Conservation (phyloP, 768 basidiomycete species). For the Xanthoconium stramineum region DNA sequence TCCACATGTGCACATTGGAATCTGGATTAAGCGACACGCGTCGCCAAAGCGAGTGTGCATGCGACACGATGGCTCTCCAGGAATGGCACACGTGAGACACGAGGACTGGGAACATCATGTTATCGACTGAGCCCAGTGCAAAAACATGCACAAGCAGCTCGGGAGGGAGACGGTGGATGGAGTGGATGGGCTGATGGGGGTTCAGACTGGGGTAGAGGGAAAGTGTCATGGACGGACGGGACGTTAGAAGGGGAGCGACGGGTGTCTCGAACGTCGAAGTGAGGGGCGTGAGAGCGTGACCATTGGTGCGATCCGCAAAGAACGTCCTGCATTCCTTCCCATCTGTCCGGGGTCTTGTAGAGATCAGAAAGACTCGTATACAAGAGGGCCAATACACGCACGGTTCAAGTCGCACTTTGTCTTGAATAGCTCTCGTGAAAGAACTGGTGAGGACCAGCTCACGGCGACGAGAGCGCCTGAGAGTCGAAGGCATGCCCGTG, state of each 20-base stretch:
- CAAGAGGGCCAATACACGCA: slow-evolving; percentile 19
- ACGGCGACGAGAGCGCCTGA: slow-evolving; percentile 46
- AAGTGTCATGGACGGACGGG: slow-evolving; percentile 28
- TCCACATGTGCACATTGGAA: slow-evolving; percentile 52
- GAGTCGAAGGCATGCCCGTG: slow-evolving; percentile 38
- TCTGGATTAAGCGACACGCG: slow-evolving; percentile 49
- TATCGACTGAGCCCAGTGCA: slow-evolving; percentile 53
- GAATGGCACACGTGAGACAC: slow-evolving; percentile 67
- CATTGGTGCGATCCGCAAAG: slow-evolving; percentile 22
- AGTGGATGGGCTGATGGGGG: slow-evolving; percentile 37
- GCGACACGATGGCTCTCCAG: slow-evolving; percentile 62
- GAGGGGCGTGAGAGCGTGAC: slow-evolving; percentile 9
- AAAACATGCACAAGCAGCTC: slow-evolving; percentile 69
- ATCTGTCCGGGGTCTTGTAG: slow-evolving; percentile 15
- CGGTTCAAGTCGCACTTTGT: slow-evolving; percentile 34
- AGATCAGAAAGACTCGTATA: slow-evolving; percentile 4
- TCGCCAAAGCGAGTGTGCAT: slow-evolving; percentile 64
- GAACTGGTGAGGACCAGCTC: slow-evolving; percentile 49
- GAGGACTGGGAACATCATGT: slow-evolving; percentile 53
- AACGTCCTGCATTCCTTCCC: slow-evolving; percentile 19
- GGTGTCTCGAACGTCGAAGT: slow-evolving; percentile 17
- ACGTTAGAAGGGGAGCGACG: slow-evolving; percentile 13
- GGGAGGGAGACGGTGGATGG: slow-evolving; percentile 55
- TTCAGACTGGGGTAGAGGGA: slow-evolving; percentile 24
- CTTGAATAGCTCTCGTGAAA: slow-evolving; percentile 46